Evolutionary conservation across 768 basidiomycete species (phyloP).

Genomic region (Lyophyllum decastes): DNA sequence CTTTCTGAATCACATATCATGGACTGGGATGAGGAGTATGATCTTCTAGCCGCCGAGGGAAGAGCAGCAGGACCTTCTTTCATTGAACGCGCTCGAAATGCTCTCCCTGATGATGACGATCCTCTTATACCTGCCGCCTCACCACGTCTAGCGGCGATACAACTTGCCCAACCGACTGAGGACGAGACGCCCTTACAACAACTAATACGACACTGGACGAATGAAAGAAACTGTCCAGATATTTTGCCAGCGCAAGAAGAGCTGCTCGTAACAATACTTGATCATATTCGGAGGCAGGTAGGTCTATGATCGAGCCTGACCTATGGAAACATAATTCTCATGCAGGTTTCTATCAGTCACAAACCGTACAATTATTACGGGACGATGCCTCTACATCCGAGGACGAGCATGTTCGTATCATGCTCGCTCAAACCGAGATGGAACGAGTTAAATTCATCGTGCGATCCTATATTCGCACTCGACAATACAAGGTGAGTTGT

Average conservation of each 20-base stretch:
- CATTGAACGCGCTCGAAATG: conserved; percentile 35
- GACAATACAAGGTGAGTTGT: conserved; percentile 75
- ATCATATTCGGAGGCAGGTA: conserved; percentile 85
- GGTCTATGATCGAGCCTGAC: conserved; percentile 19
- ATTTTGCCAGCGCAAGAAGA: conserved; percentile 74
- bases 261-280: conserved; percentile 63
- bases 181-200: conserved; percentile 64
- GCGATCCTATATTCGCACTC: conserved; percentile 83
- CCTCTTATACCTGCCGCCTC: conserved; percentile 28
- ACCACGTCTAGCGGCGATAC: conserved; percentile 4
- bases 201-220: conserved; percentile 82
- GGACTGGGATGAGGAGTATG: conserved; percentile 42
- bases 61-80: conserved; percentile 23
- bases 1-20: conserved; percentile 14
- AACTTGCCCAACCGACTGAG: conserved; percentile 17
- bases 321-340: not conserved
- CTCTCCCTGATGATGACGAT: conserved; percentile 38
- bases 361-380: conserved; percentile 73
- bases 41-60: conserved; percentile 21
- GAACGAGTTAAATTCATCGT: conserved; percentile 94
- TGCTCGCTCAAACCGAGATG: conserved; percentile 92
- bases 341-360: conserved; percentile 50
- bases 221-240: conserved; percentile 82
- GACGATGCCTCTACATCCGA: conserved; percentile 85
- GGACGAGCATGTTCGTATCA: conserved; percentile 90